Evolutionary conservation across 306 rosid genomes (phyloP), one percentile per base, ranked within the genome.

Genomic region (Glycyrrhiza uralensis): DNA sequence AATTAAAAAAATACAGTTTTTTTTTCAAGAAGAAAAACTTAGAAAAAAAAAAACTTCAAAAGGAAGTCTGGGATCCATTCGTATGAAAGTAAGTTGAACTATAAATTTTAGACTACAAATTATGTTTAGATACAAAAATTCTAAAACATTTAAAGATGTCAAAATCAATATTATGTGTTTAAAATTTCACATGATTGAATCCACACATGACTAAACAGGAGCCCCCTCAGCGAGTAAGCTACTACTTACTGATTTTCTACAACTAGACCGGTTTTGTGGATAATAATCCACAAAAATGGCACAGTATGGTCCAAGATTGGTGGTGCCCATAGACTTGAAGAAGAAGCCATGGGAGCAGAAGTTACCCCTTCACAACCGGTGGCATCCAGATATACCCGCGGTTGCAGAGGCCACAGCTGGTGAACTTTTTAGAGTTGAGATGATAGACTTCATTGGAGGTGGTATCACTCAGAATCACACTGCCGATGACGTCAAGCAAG

Each of bases 401-500:
- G 85, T 79, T 63, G 80, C 83, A 3, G 86, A 82, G 57, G 85
- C 64, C 1, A 72, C n/a, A 19, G 41, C 13, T 11, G 83, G 70
- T 0, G 76, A 79, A 41, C 32, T 79, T 29, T 79, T 76, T 2
- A 79, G 83, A 44, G 85, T 82, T 49, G 85, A 85, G 57, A 85
- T 85, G 89, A 35, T 85, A 46, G 84, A 82, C 45, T 79, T 82
- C 38, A 63, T 56, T 57, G 89, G 89, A 9, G 89, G 84, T 39
- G 76, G n/a, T 15, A 82, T 82, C 68, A 87, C 91, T 10, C 54
- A 80, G 2, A 75, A 76, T 23, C 60, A 45, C 58, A 64, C 96
- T 29, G 89, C 87, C 0, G 42, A 80, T 23, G 96, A 90, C 38
- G 82, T 81, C 88, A 85, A 87, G 52, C 59, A 76, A 15, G 72